Percentiles rank a stretch among this genome's conserved stretches.
Evolutionary conservation across 108 stramenopile genomes (phyloP).

Genomic region (Cyclotella choctawhatcheeana): DNA sequence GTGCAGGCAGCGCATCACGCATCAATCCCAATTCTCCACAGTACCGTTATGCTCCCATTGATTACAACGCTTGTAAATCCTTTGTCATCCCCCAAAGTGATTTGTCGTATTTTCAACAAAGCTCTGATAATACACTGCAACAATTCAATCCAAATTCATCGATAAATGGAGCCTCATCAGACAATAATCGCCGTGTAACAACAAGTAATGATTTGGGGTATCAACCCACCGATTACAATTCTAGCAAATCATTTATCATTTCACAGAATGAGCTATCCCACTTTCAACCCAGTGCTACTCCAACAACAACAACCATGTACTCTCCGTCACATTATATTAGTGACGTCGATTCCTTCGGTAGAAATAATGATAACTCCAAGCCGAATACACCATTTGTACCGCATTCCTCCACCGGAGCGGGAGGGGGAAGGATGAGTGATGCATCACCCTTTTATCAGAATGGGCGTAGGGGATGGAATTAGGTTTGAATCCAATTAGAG

Average conservation of each 20-base stretch:
- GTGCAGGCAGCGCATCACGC: neutral
- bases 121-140: neutral
- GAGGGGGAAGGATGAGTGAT: neutral
- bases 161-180: neutral
- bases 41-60: neutral
- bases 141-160: neutral
- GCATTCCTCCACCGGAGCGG: slow-evolving; percentile 30
- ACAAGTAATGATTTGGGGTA: neutral
- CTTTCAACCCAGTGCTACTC: neutral
- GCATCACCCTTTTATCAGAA: neutral
- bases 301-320: neutral
- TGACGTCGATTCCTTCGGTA: neutral
- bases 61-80: slow-evolving; percentile 6
- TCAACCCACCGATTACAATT: slow-evolving; percentile 2
- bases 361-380: neutral
- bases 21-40: neutral
- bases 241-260: neutral
- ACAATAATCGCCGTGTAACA: too few species aligned
- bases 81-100: neutral
- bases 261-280: neutral
- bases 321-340: too few species aligned
- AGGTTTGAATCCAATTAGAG: too few species aligned
- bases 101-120: neutral
- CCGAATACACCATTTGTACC: slow-evolving; percentile 1
- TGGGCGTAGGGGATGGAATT: too few species aligned